A percentile compares a stretch with the other conserved stretches of the same genome.
These are phyloP conservation scores for Zarea fungicola DNA, from an alignment of 2,329 filamentous ascomycete genomes.

Conservation along the genomic window DNA sequence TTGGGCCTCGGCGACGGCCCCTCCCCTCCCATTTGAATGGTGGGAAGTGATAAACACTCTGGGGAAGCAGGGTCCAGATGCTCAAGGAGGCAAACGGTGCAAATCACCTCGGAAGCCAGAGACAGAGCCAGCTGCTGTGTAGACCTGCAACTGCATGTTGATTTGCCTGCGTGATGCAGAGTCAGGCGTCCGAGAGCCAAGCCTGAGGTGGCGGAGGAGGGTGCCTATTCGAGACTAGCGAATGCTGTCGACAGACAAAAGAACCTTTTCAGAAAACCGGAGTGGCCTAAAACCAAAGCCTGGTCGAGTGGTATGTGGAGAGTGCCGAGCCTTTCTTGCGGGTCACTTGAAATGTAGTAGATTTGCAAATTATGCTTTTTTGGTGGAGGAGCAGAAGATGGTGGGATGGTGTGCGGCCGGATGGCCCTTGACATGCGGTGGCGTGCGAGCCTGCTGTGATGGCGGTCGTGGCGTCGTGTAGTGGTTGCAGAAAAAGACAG, in stretches of 20 bases:
- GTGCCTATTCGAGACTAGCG: conserved; percentile 18
- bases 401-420: conserved; percentile 3
- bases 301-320: background rate
- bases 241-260: conserved; percentile 17
- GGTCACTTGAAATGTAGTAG: background rate
- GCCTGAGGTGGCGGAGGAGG: conserved; percentile 18
- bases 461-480: background rate
- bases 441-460: background rate
- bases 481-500: no score
- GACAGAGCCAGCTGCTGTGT: background rate
- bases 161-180: background rate
- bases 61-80: conserved; percentile 9
- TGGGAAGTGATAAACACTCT: conserved; percentile 4
- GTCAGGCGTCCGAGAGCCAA: conserved; percentile 14
- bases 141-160: no score
- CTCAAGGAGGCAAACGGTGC: background rate
- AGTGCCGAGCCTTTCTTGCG: conserved; percentile 4
- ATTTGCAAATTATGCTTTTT: conserved; percentile 9
- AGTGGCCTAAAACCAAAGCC: background rate
- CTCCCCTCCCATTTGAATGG: background rate
- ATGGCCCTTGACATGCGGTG: background rate
- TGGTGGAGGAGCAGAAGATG: conserved; percentile 6
- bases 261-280: conserved; percentile 7
- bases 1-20: background rate
- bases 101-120: background rate